Base-by-base conservation (phyloP, 257 asterid genomes). In the Gentiana dahurica region DNA sequence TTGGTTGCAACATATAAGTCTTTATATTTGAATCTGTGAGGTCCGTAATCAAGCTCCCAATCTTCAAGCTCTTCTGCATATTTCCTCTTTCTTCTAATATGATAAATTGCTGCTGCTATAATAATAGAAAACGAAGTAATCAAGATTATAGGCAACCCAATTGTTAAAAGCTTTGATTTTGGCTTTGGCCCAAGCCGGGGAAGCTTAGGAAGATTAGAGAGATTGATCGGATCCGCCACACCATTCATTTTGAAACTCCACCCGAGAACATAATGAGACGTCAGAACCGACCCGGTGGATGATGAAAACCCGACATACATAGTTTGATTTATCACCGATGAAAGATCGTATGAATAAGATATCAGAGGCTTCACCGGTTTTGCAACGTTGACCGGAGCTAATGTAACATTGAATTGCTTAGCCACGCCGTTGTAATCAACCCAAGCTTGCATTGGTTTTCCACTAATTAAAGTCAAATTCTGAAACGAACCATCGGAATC, bases 281-380 rank as follows among this genome's bases (percentile, higher is more conserved):
- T 61, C 24, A 68, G n/a, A 1, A 79, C 59, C 0, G 82, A 68
- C 9, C 76, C 71, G 3, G 61, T 74, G 12, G 89, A 68, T 2
- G 83, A 59, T 0, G 94, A 84, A 70, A 84, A 81, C 24, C 94
- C 94, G 32, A 79, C 77, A 55, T 71, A 84, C 89, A 82, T 81
- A 5, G 49, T 57, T 52, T 64, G 57, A 13, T 78, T 57, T 41
- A 84, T 4, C 43, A 79, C 39, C 7, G 63, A 49, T 0, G 94
- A 75, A 41, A 84, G 69, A 71, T 84, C 75, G 35, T 53, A 63
- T 4, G 44, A 12, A 5, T 56, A 33, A 7, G 72, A 57, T 36
- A 79, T 6, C 10, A 81, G 77, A 45, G 94, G 80, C 8, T 8
- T 15, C 5, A 47, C 59, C 11, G 94, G 94, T 59, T 79, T 84